Conservation (phyloP, 2,329 filamentous ascomycete species). For the Cytospora piceicola region DNA sequence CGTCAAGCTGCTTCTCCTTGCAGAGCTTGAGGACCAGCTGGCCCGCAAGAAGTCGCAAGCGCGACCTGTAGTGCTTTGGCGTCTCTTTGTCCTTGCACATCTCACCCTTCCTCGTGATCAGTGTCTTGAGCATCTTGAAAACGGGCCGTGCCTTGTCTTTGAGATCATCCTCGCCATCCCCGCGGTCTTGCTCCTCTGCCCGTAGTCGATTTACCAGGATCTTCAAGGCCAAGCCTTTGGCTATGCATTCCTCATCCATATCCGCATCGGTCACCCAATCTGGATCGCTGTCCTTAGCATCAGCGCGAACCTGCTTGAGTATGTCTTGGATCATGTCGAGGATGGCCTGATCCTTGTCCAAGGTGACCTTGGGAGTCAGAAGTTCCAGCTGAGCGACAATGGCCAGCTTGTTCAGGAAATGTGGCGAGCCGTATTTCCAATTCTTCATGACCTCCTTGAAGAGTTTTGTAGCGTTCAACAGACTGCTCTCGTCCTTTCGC, state of each 20-base stretch:
- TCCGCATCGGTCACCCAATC: conserved; percentile 70
- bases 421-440: conserved; percentile 71
- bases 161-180: conserved; percentile 51
- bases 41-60: conserved; percentile 81
- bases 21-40: conserved; percentile 85
- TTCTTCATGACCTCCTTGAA: conserved; percentile 74
- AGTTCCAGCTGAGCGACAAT: conserved; percentile 76
- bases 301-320: conserved; percentile 69
- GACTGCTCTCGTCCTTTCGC: conserved; percentile 68
- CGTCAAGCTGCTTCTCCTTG: conserved; percentile 74
- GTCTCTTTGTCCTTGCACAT: conserved; percentile 76
- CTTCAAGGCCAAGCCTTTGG: conserved; percentile 83
- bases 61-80: conserved; percentile 75
- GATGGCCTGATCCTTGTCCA: conserved; percentile 76
- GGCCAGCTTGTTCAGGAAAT: conserved; percentile 76
- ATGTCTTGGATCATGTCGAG: conserved; percentile 78
- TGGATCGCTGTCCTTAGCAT: conserved; percentile 59
- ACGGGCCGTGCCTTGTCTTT: conserved; percentile 68
- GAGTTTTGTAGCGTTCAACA: conserved; percentile 84
- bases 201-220: conserved; percentile 85
- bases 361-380: conserved; percentile 71
- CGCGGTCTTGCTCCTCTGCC: conserved; percentile 46
- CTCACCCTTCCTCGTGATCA: conserved; percentile 79
- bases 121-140: conserved; percentile 76
- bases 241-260: conserved; percentile 78